Evolutionary conservation across 140 eudicot species (phyloP).

Genomic region (Stevia rebaudiana): DNA sequence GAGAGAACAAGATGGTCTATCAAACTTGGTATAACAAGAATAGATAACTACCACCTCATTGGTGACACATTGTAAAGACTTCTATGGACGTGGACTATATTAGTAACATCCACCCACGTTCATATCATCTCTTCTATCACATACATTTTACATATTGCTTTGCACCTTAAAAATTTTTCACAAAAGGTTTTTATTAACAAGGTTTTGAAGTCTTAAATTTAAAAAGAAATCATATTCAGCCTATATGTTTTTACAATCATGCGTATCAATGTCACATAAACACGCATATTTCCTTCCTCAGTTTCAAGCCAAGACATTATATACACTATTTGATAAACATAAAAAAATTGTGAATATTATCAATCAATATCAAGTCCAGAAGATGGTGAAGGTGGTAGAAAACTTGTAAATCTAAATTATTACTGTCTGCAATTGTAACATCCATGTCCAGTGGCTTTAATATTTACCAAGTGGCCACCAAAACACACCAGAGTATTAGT

Average conservation of each 20-base stretch:
- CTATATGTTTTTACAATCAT: not conserved
- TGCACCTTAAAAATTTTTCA: no score
- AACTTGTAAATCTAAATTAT: not conserved
- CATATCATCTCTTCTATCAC: no score
- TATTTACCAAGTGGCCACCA: constrained; percentile 24
- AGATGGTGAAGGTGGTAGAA: not conserved
- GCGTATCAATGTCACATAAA: not conserved
- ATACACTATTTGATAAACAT: not conserved
- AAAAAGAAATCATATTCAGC: not conserved
- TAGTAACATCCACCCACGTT: no score
- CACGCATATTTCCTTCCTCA: not conserved
- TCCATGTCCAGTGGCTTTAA: constrained; percentile 18
- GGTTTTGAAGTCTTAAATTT: not conserved
- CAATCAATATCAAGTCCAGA: not conserved
- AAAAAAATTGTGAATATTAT: no score
- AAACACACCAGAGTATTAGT: constrained; percentile 14
- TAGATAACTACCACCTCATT: no score
- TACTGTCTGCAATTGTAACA: constrained; percentile 9
- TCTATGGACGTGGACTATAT: no score
- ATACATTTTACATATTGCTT: no score
- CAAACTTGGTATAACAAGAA: no score
- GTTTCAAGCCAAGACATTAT: not conserved
- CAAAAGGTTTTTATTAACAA: no score
- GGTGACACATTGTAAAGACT: no score
- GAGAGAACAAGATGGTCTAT: no score